Evolutionary conservation across 2,329 filamentous ascomycete genomes (phyloP).

Genomic region (Xylaria polymorpha): DNA sequence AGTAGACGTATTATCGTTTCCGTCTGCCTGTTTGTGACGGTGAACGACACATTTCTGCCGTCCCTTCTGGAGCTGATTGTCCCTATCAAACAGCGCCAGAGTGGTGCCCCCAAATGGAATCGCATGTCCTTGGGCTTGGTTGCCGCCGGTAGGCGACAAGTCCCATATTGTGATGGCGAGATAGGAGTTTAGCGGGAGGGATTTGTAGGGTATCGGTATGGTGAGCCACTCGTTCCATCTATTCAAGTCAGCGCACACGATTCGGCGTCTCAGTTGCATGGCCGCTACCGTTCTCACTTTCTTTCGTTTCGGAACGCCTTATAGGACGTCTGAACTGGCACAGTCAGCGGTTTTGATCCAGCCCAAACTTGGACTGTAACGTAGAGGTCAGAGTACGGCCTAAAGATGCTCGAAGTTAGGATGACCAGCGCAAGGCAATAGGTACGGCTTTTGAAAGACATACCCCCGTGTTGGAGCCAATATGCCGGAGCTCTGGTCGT

Average conservation of each 20-base stretch:
- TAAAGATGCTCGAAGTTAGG: constrained; percentile 53
- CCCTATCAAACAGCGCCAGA: constrained; percentile 88
- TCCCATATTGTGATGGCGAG: constrained; percentile 97
- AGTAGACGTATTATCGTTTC: constrained; percentile 81
- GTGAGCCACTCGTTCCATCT: constrained; percentile 98
- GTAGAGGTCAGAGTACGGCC: constrained; percentile 87
- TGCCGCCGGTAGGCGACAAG: constrained; percentile 80
- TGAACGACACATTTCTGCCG: constrained; percentile 91
- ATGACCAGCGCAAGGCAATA: constrained; percentile 13
- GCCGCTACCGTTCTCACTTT: constrained; percentile 54
- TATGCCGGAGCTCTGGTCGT: constrained; percentile 82
- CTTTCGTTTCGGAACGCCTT: constrained; percentile 84
- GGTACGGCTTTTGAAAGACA: constrained; percentile 22
- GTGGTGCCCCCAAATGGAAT: constrained; percentile 96
- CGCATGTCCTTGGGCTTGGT: constrained; percentile 77
- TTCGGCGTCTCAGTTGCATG: background rate
- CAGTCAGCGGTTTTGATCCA: constrained; percentile 92
- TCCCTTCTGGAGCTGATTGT: constrained; percentile 91
- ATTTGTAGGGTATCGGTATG: constrained; percentile 85
- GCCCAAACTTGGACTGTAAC: constrained; percentile 95
- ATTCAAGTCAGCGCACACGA: constrained; percentile 34
- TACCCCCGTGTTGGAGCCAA: constrained; percentile 86
- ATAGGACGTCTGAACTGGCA: constrained; percentile 92
- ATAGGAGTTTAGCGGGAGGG: constrained; percentile 82
- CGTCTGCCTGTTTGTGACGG: constrained; percentile 85